These are phyloP conservation scores for Zelopaecilomyces penicillatus DNA, from an alignment of 2,329 filamentous ascomycete species.

Conservation along the genomic window DNA sequence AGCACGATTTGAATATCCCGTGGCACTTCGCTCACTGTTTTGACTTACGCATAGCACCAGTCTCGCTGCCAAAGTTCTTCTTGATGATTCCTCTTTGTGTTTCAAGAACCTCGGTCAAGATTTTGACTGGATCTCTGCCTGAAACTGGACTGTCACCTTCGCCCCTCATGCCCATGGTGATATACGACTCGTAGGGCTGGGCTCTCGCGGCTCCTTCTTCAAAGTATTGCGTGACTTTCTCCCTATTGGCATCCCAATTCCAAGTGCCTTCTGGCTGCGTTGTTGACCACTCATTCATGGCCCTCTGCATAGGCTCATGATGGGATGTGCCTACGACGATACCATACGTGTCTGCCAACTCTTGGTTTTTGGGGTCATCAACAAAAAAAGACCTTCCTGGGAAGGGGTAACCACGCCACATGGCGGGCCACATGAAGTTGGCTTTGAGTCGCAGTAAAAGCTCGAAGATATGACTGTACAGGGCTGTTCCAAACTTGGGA, in stretches of 20 bases:
- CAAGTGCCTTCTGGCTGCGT: conserved; percentile 40
- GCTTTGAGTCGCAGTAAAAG: conserved; percentile 49
- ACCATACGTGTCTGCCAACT: conserved; percentile 52
- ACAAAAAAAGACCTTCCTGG: conserved; percentile 51
- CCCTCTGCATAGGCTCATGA: conserved; percentile 57
- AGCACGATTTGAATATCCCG: conserved; percentile 10
- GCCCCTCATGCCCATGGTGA: conserved; percentile 53
- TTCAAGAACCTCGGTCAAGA: conserved; percentile 45
- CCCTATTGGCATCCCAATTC: conserved; percentile 50
- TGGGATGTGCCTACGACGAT: conserved; percentile 58
- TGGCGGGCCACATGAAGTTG: conserved; percentile 61
- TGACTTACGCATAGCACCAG: conserved; percentile 33
- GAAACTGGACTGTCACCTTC: conserved; percentile 46
- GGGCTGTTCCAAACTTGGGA: conserved; percentile 43
- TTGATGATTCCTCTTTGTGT: conserved; percentile 46
- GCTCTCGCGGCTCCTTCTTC: conserved; percentile 45
- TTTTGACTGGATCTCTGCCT: conserved; percentile 39
- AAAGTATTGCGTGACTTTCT: conserved; percentile 49
- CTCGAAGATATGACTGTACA: conserved; percentile 57
- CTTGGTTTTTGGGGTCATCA: conserved; percentile 50
- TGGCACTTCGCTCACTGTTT: not conserved
- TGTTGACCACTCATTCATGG: conserved; percentile 40
- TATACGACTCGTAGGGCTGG: conserved; percentile 47
- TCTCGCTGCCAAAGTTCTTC: conserved; percentile 37
- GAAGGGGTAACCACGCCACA: conserved; percentile 46